These are phyloP conservation scores for Persicaria maculosa DNA, from an alignment of 148 eudicot genomes.

Conservation along the genomic window DNA sequence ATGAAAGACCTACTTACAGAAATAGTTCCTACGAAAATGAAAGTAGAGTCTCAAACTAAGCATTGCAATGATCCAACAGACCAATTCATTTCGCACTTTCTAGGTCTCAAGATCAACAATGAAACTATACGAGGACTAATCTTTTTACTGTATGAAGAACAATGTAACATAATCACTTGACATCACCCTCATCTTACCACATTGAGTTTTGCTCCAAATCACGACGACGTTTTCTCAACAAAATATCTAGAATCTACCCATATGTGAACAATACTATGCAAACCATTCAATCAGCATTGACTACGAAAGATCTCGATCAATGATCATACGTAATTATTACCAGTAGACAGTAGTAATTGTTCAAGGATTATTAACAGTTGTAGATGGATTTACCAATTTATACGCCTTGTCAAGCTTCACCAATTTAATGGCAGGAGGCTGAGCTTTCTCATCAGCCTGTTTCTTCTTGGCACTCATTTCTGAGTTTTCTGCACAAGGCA, in stretches of 20 bases:
- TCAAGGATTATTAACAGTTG: not conserved
- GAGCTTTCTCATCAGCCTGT: slow-evolving; percentile 5
- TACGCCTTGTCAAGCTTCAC: slow-evolving; percentile 15
- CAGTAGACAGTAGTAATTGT: not conserved
- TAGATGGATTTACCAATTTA: slow-evolving; percentile 12
- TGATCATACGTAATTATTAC: not conserved
- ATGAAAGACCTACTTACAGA: not conserved
- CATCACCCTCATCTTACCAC: not conserved
- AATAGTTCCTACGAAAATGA: not conserved
- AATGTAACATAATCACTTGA: not conserved
- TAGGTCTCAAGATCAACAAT: not conserved
- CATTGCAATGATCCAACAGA: not conserved
- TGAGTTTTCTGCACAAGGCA: not conserved
- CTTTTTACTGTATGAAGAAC: not conserved
- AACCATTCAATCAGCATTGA: not conserved
- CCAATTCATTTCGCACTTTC: not conserved
- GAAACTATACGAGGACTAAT: not conserved
- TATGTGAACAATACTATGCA: not conserved
- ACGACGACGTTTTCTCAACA: not conserved
- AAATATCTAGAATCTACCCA: not conserved
- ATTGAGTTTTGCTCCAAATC: not conserved
- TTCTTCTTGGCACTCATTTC: slow-evolving; percentile 11
- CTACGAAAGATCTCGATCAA: not conserved
- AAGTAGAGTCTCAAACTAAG: too few relatives aligned
- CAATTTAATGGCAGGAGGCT: slow-evolving; percentile 8